phyloP scores from a whole-genome alignment of 371 early-diverging fungal species.

The Apophysomyces ossiformis region DNA sequence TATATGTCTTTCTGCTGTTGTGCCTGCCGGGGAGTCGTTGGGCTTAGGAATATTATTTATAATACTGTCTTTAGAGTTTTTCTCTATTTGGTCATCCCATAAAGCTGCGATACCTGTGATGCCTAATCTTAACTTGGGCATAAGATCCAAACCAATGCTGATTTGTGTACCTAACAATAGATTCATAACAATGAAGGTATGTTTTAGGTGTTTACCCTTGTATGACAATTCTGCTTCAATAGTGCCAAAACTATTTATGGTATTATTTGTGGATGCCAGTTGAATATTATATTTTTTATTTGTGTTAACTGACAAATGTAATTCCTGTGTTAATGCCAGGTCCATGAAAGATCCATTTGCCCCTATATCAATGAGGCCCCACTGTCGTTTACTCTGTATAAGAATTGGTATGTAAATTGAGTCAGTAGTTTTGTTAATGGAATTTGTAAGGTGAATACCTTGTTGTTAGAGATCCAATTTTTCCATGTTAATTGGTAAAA shows the following conservation, averaged over 20 bases:
- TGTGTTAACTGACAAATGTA: too few species aligned
- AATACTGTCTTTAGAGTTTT: not conserved
- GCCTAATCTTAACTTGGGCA: conserved; percentile 16
- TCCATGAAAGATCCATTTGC: too few species aligned
- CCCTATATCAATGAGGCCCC: not conserved
- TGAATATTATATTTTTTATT: too few species aligned
- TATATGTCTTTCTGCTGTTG: not conserved
- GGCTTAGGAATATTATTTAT: not conserved
- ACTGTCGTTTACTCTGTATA: not conserved
- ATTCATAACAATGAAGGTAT: too few species aligned
- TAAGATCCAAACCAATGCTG: conserved; percentile 16
- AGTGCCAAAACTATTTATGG: too few species aligned
- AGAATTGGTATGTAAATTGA: not conserved
- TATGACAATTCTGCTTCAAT: too few species aligned
- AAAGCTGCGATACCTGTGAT: conserved; percentile 15
- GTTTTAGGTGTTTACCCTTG: too few species aligned
- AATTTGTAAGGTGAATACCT: not conserved
- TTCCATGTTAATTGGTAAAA: not conserved
- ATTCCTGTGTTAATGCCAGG: too few species aligned
- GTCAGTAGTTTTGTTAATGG: not conserved
- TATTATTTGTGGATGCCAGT: too few species aligned
- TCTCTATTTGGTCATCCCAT: not conserved
- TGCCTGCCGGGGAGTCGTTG: too few species aligned
- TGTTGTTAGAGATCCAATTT: not conserved
- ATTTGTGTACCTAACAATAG: not conserved